Evolutionary conservation across 1,284 basidiomycete species (phyloP).

Genomic region (Ceratobasidium sp.): DNA sequence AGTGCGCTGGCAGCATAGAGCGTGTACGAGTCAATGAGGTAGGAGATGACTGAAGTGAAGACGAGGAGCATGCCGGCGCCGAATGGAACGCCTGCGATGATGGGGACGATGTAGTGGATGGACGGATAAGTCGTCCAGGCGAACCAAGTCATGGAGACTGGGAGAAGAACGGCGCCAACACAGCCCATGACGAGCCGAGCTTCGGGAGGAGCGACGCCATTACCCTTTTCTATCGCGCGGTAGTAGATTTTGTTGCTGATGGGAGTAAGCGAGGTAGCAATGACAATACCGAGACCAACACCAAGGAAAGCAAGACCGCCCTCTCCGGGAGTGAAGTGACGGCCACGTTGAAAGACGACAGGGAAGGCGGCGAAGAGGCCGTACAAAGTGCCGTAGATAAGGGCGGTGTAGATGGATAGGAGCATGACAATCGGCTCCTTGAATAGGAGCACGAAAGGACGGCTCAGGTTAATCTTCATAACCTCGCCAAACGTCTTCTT

Average conservation of each 20-base stretch:
- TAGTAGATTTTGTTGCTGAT: constrained; percentile 69
- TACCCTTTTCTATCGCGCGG: constrained; percentile 64
- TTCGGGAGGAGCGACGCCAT: constrained; percentile 72
- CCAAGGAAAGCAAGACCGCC: constrained; percentile 76
- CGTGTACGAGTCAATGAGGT: constrained; percentile 33
- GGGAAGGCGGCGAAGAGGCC: constrained; percentile 72
- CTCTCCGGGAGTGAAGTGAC: constrained; percentile 70
- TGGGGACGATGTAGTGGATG: constrained; percentile 70
- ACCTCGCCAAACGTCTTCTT: constrained; percentile 61
- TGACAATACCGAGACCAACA: constrained; percentile 70
- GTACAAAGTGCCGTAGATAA: constrained; percentile 73
- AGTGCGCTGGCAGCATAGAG: constrained; percentile 16
- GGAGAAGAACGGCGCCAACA: constrained; percentile 67
- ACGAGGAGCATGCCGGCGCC: constrained; percentile 69
- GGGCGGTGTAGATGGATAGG: constrained; percentile 75
- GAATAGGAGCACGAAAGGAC: constrained; percentile 65
- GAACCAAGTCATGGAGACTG: constrained; percentile 75
- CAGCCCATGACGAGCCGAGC: constrained; percentile 73
- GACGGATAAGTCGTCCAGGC: constrained; percentile 58
- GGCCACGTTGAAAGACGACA: constrained; percentile 72
- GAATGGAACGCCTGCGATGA: constrained; percentile 73
- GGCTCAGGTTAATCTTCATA: constrained; percentile 52
- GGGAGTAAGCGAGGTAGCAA: constrained; percentile 68
- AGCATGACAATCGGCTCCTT: constrained; percentile 77
- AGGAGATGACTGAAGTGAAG: constrained; percentile 35